phyloP scores from a whole-genome alignment of 148 eudicot species.

The Arbutus unedo region DNA sequence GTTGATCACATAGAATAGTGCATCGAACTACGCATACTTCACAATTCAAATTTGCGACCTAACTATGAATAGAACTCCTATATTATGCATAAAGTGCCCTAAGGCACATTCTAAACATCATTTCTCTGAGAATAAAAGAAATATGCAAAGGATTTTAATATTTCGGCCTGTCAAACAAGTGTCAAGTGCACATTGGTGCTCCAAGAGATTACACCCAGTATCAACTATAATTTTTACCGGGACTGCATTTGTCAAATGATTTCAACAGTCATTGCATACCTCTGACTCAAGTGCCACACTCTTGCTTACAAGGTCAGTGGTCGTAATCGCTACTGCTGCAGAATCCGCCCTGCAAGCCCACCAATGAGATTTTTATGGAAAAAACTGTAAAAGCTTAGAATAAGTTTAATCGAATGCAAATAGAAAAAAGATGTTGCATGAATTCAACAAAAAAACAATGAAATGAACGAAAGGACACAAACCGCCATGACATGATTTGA shows the following conservation, averaged over 20 bases:
- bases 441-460: neutral
- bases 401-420: neutral
- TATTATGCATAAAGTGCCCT: neutral
- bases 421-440: neutral
- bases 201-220: neutral
- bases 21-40: neutral
- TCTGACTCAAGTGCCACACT: constrained; percentile 88
- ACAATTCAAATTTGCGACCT: neutral
- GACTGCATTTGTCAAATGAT: neutral
- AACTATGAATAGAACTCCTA: neutral
- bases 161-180: neutral
- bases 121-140: neutral
- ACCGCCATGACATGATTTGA: neutral
- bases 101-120: neutral
- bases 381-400: neutral
- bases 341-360: constrained; percentile 78
- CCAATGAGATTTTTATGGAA: neutral
- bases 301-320: constrained; percentile 97
- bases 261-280: constrained; percentile 37
- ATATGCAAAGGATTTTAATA: neutral
- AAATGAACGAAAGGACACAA: constrained; percentile 3
- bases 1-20: neutral
- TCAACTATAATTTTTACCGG: neutral
- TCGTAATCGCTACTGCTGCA: constrained; percentile 97
- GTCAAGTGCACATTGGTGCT: neutral